Base-by-base conservation (phyloP, 768 basidiomycete species). In the Lactifluus piperatus region DNA sequence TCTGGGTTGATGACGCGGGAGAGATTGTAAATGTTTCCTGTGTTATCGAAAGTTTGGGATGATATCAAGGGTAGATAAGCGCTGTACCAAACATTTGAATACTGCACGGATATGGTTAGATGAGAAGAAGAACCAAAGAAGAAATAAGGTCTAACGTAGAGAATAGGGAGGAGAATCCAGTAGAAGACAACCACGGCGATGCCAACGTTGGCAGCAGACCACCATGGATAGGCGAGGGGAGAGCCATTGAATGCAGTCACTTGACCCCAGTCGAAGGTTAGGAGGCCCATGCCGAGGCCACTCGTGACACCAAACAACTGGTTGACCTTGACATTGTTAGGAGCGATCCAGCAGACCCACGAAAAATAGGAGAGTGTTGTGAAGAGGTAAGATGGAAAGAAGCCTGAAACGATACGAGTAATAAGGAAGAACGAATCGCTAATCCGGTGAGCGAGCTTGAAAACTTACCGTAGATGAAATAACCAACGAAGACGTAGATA, bases 251-350 rank as follows among this genome's bases (percentile, higher is more conserved):
- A 88, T 14, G 53, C 49, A 11, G 79, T 65, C 50, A 89, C 82
- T 68, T 89, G 80, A 11, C 72, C 79, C 94, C 94, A 98, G 72
- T 98, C 94, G 70, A 97, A 97, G 1, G 93, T 95, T 58, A 98
- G 69, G 57, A 88, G 68, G 64, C 84, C 82, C 85, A 89, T 88
- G n/a, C 69, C 67, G 13, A 70, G 62, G 29, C 66, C 66, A 45
- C 46, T 49, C n/a, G 65, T 64, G 7, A 27, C 26, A 18, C 45
- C 45, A 16, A 46, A 46, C 26, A 46, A 5, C 6, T 46, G 24
- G 14, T 46, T 46, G 24, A 46, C 13, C 24, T 11, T 27, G 24
- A 27, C 26, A 46, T 46, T 26, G 16, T 46, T 26, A 16, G 41
- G 41, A n/a, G 41, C 41, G 14, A 43, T 43, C 41, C 41, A 43